Conservation (phyloP, 768 basidiomycete species). For the Suillus decipiens region DNA sequence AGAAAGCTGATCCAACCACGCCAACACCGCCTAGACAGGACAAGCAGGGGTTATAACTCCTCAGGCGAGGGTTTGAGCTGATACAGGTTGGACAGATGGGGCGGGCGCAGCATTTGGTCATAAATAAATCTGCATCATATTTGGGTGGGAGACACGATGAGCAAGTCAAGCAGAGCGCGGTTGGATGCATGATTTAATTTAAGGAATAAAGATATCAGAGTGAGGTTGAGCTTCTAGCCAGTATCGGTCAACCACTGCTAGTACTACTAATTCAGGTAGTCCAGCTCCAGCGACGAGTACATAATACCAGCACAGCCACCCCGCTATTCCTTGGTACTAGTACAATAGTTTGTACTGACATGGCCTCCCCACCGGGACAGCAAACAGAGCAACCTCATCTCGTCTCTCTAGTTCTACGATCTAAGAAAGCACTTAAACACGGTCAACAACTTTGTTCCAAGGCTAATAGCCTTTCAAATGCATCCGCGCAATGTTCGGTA, state of each 20-base stretch:
- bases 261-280: too few relatives aligned
- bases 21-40: conserved; percentile 62
- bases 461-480: conserved; percentile 63
- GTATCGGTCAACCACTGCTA: neutral
- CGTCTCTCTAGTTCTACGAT: conserved; percentile 74
- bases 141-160: conserved; percentile 56
- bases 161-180: conserved; percentile 57
- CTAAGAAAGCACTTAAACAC: conserved; percentile 79
- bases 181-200: conserved; percentile 3
- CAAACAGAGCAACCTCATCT: conserved; percentile 57
- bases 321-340: neutral
- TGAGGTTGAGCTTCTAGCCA: neutral
- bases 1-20: conserved; percentile 31
- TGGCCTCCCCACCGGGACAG: conserved; percentile 21
- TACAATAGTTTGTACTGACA: conserved; percentile 7
- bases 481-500: conserved; percentile 64
- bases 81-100: conserved; percentile 68
- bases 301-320: conserved; percentile 12
- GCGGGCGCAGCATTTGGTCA: conserved; percentile 63
- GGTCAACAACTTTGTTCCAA: conserved; percentile 74
- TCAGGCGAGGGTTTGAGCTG: conserved; percentile 58
- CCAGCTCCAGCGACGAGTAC: too few relatives aligned
- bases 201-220: conserved; percentile 3
- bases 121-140: conserved; percentile 35
- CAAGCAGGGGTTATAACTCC: conserved; percentile 72